Evolutionary conservation across 2,329 filamentous ascomycete species (phyloP).

Genomic region (Scleromitrula shiraiana): DNA sequence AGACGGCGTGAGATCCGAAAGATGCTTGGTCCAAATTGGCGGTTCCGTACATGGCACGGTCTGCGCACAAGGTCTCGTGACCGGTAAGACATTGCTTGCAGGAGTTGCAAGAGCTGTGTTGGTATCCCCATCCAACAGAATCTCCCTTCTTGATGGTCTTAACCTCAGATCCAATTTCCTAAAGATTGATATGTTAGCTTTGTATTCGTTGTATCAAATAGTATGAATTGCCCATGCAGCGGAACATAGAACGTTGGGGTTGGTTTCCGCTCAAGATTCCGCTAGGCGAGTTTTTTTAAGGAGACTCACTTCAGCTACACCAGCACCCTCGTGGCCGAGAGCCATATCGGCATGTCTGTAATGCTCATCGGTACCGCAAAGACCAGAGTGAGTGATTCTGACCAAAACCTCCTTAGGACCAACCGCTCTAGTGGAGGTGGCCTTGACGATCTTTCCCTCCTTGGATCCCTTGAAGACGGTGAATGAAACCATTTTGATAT

Average conservation of each 20-base stretch:
- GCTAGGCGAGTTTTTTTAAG: slow-evolving; percentile 2
- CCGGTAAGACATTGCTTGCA: slow-evolving; percentile 39
- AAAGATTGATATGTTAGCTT: not conserved
- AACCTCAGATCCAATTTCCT: slow-evolving; percentile 34
- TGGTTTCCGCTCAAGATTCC: not conserved
- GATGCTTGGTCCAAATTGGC: slow-evolving; percentile 41
- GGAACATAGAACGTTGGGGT: not conserved
- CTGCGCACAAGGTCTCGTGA: slow-evolving; percentile 36
- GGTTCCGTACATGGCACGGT: slow-evolving; percentile 35
- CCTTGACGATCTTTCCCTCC: slow-evolving; percentile 46
- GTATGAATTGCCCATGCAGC: not conserved
- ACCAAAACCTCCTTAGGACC: slow-evolving; percentile 50
- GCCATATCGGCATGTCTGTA: slow-evolving; percentile 31
- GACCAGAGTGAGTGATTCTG: slow-evolving; percentile 56
- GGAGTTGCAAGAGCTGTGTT: slow-evolving; percentile 34
- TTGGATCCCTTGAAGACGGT: slow-evolving; percentile 57
- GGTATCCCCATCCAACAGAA: slow-evolving; percentile 40
- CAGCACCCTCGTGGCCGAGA: slow-evolving; percentile 44
- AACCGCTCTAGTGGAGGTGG: slow-evolving; percentile 38
- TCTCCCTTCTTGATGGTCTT: slow-evolving; percentile 36
- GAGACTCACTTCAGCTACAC: slow-evolving; percentile 32
- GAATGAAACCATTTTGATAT: slow-evolving; percentile 34
- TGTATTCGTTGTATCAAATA: not conserved
- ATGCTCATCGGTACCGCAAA: slow-evolving; percentile 54
- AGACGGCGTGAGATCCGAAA: slow-evolving; percentile 34